Base-by-base conservation (phyloP, 805 yeast species). In the Kregervanrija delftensis region DNA sequence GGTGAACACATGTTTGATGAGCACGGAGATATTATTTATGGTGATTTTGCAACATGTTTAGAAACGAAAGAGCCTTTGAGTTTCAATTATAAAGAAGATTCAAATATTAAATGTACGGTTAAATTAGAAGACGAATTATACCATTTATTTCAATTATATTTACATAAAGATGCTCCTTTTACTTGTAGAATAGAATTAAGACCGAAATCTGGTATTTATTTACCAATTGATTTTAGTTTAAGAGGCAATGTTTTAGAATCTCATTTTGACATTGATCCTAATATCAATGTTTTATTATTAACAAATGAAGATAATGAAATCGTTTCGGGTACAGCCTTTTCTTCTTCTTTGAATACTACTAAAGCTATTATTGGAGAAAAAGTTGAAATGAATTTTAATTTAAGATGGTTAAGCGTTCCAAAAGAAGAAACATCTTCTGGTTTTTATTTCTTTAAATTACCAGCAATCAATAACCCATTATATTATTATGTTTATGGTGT, bases 131-230 rank as follows among this genome's bases (percentile, higher is more conserved):
- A 85, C 59, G 83, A 80, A 51, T 55, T 78, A 35, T 85, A 74
- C 57, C 93, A 85, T 56, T 59, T 84, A 47, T 81, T 85, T 60
- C 91, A 85, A 64, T 66, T 84, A 39, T 84, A 84, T 58, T 66
- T 85, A 37, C 93, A 85, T 60, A 83, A 84, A 57, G 93, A 85
- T 58, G 79, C 75, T 8, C 93, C 93, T 30, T 77, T 80, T 57
- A 73, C 84, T 39, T 85, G 93, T 60, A 67, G 83, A 44, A 52
- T 82, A 9, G 83, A 85, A 3, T 60, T 77, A 46, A 64, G 73
- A 14, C 65, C 65, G 33, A 64, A 67, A 44, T 64, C 68, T 36
- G 66, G 72, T 33, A 74, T 76, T 8, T 65, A 57, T 33, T 64
- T 83, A 11, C 90, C 91, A 5, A 61, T 83, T 44, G 73, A 78